Evolutionary conservation across 1,284 basidiomycete species (phyloP).

Genomic region (Sanguinoderma infundibulare): DNA sequence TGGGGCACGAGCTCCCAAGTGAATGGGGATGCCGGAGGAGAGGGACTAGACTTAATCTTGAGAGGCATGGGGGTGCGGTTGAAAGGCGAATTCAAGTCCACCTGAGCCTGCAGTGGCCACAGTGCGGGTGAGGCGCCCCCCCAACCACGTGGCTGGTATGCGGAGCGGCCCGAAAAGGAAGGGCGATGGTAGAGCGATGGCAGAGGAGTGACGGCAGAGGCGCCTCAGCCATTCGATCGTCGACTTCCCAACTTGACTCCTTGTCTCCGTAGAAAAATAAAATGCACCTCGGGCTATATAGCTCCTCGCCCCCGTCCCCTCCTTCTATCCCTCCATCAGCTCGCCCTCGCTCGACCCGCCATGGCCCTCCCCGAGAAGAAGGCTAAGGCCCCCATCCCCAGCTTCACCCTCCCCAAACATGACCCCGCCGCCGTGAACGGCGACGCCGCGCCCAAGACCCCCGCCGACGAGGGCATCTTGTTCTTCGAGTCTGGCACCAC

Average conservation of each 20-base stretch:
- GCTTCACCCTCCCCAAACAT: conserved; percentile 32
- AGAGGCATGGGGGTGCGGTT: conserved; percentile 45
- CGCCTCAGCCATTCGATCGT: conserved; percentile 23
- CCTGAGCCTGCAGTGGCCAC: no score
- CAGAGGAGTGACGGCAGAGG: conserved; percentile 22
- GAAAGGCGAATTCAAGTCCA: background rate
- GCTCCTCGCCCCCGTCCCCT: conserved; percentile 13
- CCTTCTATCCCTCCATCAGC: conserved; percentile 7
- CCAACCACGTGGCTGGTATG: background rate
- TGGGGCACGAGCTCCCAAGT: conserved; percentile 57
- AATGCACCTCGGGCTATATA: conserved; percentile 20
- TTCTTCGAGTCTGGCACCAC: conserved; percentile 76
- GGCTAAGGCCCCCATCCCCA: conserved; percentile 24
- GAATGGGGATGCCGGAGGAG: conserved; percentile 50
- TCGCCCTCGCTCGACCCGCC: background rate
- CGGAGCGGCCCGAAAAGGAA: background rate
- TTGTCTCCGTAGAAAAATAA: conserved; percentile 5
- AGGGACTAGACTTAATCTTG: conserved; percentile 55
- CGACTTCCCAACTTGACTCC: conserved; percentile 10
- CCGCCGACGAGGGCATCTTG: conserved; percentile 88
- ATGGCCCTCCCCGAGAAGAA: conserved; percentile 29
- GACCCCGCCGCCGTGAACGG: conserved; percentile 8
- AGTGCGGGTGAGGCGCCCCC: no score
- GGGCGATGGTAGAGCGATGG: background rate
- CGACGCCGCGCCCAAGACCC: conserved; percentile 72